Conservation (phyloP, 352 stramenopile species). For the Globisporangium lucens region DNA sequence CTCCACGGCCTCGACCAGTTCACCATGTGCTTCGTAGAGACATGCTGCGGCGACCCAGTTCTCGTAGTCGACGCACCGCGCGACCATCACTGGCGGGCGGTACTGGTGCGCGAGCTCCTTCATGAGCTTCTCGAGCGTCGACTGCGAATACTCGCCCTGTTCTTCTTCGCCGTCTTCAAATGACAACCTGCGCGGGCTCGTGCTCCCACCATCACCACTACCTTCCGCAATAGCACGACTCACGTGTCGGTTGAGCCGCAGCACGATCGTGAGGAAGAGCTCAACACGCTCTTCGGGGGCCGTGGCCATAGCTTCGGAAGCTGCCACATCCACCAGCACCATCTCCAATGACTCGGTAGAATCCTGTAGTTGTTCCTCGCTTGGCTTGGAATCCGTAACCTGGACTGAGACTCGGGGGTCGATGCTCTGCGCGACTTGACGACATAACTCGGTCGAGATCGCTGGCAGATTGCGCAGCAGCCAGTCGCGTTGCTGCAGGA, state of each 20-base stretch:
- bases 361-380: slow-evolving; percentile 2
- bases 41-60: slow-evolving; percentile 79
- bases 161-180: slow-evolving; percentile 5
- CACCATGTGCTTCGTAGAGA: slow-evolving; percentile 76
- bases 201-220: neutral
- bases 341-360: neutral
- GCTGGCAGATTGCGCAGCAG: slow-evolving; percentile 46
- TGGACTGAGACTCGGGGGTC: slow-evolving; percentile 25
- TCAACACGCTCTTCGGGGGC: slow-evolving; percentile 61
- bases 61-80: slow-evolving; percentile 75
- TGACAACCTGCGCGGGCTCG: neutral
- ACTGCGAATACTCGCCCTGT: slow-evolving; percentile 39
- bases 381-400: neutral
- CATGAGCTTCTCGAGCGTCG: slow-evolving; percentile 47
- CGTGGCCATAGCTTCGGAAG: slow-evolving; percentile 41
- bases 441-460: slow-evolving; percentile 36
- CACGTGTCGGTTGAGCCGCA: slow-evolving; percentile 47
- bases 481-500: slow-evolving; percentile 76
- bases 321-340: slow-evolving; percentile 26
- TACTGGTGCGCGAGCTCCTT: slow-evolving; percentile 61
- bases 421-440: slow-evolving; percentile 37
- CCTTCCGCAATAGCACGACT: neutral
- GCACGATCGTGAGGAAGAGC: slow-evolving; percentile 68
- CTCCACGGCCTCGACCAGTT: slow-evolving; percentile 82
- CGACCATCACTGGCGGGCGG: slow-evolving; percentile 69